phyloP scores from a whole-genome alignment of 73 alveolate species.

The Uronychia binucleata region DNA sequence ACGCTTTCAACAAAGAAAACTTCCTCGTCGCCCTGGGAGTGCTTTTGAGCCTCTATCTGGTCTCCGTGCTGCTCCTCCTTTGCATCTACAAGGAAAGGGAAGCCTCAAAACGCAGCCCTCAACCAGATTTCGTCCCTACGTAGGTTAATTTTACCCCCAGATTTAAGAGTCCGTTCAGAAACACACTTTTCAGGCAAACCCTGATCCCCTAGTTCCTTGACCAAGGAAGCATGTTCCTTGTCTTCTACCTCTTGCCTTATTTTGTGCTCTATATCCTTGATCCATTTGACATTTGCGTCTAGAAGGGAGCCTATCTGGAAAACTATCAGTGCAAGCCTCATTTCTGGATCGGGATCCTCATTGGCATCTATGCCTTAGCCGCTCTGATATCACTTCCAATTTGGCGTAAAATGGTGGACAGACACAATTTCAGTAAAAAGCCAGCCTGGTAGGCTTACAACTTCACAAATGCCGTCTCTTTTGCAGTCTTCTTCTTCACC shows the following conservation, averaged over 20 bases:
- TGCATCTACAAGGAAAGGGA: not conserved
- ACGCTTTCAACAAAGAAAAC: not conserved
- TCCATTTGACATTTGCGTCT: not conserved
- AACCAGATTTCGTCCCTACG: not conserved
- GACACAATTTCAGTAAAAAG: not conserved
- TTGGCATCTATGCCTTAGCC: not conserved
- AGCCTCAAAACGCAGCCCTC: not conserved
- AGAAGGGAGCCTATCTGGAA: not conserved
- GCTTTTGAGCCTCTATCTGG: not conserved
- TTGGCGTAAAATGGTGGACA: not conserved
- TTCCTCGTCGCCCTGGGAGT: not conserved
- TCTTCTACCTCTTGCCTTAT: not conserved
- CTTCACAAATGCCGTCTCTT: not conserved
- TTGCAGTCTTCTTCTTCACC: not conserved
- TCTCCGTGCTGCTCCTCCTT: not conserved
- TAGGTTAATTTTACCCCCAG: not conserved
- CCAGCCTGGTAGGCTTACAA: not conserved
- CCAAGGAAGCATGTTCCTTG: not conserved
- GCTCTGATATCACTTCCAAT: not conserved
- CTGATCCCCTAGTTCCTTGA: not conserved
- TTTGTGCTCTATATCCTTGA: not conserved
- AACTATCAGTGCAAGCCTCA: not conserved
- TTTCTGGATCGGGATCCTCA: not conserved
- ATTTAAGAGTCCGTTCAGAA: not conserved
- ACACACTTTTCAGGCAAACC: not conserved